Conservation (phyloP, 139 green algal species). For the Desmodesmus armatus region DNA sequence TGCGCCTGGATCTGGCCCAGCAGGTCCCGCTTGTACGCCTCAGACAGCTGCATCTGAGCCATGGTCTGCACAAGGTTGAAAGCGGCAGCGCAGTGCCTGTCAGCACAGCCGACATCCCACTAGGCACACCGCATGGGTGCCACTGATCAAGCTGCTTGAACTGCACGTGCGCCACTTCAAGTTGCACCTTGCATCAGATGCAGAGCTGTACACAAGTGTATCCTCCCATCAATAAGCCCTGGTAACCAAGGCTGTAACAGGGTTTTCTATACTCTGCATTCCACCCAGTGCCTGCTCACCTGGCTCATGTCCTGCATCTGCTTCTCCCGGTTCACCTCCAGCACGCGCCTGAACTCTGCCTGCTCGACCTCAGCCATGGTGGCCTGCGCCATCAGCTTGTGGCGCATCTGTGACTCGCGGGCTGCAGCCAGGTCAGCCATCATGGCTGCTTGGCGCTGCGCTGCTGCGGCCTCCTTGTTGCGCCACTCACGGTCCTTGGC, state of each 20-base stretch:
- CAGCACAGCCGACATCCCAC: too few species aligned
- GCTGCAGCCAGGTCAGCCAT: slow-evolving; percentile 74
- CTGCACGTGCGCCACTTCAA: too few species aligned
- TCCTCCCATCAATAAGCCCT: too few species aligned
- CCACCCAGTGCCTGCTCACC: slow-evolving; percentile 40
- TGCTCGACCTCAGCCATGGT: slow-evolving; percentile 82
- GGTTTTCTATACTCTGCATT: neutral
- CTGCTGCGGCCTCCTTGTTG: slow-evolving; percentile 71
- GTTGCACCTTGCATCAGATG: neutral
- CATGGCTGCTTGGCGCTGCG: slow-evolving; percentile 64
- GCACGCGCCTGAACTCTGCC: slow-evolving; percentile 81
- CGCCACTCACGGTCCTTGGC: slow-evolving; percentile 86
- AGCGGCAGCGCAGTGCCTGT: neutral
- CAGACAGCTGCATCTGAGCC: slow-evolving; percentile 56
- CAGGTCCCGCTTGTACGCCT: slow-evolving; percentile 83
- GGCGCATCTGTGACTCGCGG: slow-evolving; percentile 77
- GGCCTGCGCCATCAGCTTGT: slow-evolving; percentile 75
- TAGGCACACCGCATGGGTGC: neutral
- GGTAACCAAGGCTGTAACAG: too few species aligned
- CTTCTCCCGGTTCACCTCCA: slow-evolving; percentile 73
- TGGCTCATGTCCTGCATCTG: slow-evolving; percentile 69
- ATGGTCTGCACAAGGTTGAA: slow-evolving; percentile 29
- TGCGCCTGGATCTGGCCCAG: slow-evolving; percentile 76
- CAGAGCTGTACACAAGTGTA: too few species aligned
- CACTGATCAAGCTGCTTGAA: neutral